Conservation (phyloP, 768 basidiomycete genomes). For the Auricularia cornea region DNA sequence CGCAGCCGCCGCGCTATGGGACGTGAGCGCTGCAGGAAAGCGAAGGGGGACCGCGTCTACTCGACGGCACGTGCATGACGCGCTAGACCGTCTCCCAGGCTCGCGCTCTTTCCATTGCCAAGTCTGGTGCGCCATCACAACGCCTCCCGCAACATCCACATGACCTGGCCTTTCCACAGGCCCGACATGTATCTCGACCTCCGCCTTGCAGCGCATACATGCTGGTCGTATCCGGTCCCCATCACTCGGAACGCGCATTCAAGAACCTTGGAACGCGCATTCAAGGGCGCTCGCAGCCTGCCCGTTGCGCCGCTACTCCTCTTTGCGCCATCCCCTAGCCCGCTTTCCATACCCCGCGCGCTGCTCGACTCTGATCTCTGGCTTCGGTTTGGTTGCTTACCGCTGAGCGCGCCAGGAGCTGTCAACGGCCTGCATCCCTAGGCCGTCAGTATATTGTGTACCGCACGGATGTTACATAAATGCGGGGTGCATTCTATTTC, state of each 20-base stretch:
- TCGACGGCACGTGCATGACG: constrained; percentile 47
- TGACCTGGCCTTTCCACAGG: constrained; percentile 29
- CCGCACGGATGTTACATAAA: too few species aligned
- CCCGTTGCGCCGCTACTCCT: neutral
- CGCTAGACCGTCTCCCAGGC: constrained; percentile 49
- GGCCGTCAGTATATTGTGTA: too few species aligned
- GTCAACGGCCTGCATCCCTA: too few species aligned
- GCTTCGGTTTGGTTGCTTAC: neutral
- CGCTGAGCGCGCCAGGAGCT: neutral
- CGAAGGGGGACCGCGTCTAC: constrained; percentile 46
- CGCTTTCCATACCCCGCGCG: neutral
- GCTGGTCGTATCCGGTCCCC: constrained; percentile 53
- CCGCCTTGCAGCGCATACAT: constrained; percentile 61
- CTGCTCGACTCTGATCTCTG: neutral
- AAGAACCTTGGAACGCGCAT: too few species aligned
- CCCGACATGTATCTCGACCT: constrained; percentile 56
- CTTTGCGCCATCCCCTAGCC: neutral
- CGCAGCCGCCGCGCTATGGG: constrained; percentile 59
- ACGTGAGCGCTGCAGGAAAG: constrained; percentile 9
- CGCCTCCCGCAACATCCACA: neutral
- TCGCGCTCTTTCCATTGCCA: constrained; percentile 43
- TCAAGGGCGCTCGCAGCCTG: too few species aligned
- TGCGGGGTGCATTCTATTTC: too few species aligned
- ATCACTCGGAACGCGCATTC: constrained; percentile 44
- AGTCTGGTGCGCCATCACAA: constrained; percentile 30